These are phyloP conservation scores for Arachnomyces sp. DNA, from an alignment of 2,329 filamentous ascomycete species.

Conservation along the genomic window DNA sequence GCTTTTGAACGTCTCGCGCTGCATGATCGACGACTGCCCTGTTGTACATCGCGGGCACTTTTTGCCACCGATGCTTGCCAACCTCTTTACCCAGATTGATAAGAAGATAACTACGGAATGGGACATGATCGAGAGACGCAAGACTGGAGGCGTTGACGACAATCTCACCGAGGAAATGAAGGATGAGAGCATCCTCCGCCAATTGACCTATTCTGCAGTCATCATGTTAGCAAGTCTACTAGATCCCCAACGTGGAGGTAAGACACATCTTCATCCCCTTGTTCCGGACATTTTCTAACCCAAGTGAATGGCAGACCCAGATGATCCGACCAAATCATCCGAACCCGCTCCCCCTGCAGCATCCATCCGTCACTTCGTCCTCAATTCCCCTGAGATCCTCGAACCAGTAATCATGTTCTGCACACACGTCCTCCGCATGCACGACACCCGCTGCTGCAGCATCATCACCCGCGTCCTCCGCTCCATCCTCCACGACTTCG, in stretches of 20 bases:
- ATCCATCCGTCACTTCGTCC: constrained; percentile 69
- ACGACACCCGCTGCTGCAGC: constrained; percentile 79
- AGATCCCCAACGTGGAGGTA: constrained; percentile 62
- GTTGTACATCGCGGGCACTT: constrained; percentile 69
- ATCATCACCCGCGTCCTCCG: constrained; percentile 82
- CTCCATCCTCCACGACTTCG: constrained; percentile 74
- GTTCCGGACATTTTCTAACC: constrained; percentile 8
- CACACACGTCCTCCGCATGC: constrained; percentile 81
- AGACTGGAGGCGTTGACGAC: constrained; percentile 60
- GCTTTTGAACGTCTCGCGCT: constrained; percentile 79
- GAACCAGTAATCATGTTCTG: constrained; percentile 88
- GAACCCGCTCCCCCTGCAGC: constrained; percentile 42
- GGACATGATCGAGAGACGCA: constrained; percentile 59
- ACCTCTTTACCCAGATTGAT: constrained; percentile 80
- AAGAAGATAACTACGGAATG: constrained; percentile 81
- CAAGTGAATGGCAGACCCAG: constrained; percentile 22
- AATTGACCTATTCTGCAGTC: constrained; percentile 86
- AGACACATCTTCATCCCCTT: constrained; percentile 18
- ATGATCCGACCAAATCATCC: constrained; percentile 27
- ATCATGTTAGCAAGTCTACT: constrained; percentile 86
- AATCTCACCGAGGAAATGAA: constrained; percentile 96
- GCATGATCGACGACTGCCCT: constrained; percentile 87
- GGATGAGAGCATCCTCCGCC: constrained; percentile 85
- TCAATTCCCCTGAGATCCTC: constrained; percentile 68
- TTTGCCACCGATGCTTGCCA: constrained; percentile 72